Evolutionary conservation across 768 basidiomycete genomes (phyloP).

Genomic region (Podaxis sp.): DNA sequence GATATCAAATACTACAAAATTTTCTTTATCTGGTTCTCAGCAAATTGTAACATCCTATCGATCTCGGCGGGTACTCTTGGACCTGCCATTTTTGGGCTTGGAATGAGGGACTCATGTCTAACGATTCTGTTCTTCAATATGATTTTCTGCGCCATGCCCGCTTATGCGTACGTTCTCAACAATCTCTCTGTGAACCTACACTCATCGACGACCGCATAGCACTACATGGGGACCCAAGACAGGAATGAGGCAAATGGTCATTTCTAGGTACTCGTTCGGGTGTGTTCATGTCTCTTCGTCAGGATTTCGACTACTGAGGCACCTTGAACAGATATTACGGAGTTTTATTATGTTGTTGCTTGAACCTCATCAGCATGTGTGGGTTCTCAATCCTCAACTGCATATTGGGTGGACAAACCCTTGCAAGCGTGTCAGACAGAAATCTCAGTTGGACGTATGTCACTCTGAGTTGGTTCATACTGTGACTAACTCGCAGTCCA

Average conservation of each 20-base stretch:
- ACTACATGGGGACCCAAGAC: constrained; percentile 78
- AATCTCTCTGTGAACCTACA: not conserved
- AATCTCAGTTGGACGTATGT: constrained; percentile 29
- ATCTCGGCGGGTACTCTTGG: constrained; percentile 70
- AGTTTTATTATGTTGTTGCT: constrained; percentile 37
- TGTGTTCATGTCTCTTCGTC: constrained; percentile 13
- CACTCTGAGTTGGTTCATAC: not conserved
- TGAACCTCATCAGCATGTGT: constrained; percentile 50
- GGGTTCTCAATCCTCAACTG: constrained; percentile 60
- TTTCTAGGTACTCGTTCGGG: constrained; percentile 44
- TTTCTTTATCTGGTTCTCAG: constrained; percentile 76
- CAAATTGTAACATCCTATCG: constrained; percentile 67
- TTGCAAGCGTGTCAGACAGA: constrained; percentile 25
- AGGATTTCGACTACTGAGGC: not conserved
- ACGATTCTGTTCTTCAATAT: constrained; percentile 68
- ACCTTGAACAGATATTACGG: constrained; percentile 37
- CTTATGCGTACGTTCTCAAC: constrained; percentile 31
- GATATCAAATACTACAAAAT: constrained; percentile 63
- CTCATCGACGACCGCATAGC: constrained; percentile 20
- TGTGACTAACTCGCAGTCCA: not conserved
- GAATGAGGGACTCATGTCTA: constrained; percentile 58
- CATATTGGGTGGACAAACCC: constrained; percentile 51
- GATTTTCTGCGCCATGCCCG: constrained; percentile 52
- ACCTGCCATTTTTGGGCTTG: constrained; percentile 53
- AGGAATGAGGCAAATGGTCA: constrained; percentile 85